Evolutionary conservation across 768 basidiomycete genomes (phyloP).

Genomic region (Boletus rubropictus): DNA sequence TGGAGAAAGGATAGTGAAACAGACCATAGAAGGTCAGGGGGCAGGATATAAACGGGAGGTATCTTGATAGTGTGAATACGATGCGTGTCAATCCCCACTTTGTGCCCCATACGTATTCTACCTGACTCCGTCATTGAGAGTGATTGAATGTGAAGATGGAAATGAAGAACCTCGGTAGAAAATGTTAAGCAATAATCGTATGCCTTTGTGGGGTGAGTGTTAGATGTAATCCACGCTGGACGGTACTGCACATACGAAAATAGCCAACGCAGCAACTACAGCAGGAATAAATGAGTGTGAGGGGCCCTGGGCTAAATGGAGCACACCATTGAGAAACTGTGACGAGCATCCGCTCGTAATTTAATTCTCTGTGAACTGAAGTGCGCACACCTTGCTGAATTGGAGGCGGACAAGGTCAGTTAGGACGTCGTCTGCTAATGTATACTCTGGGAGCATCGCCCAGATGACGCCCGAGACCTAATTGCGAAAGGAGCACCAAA

Average conservation of each 20-base stretch:
- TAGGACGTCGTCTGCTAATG: too few species aligned
- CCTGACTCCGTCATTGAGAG: conserved; percentile 13
- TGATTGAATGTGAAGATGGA: not conserved
- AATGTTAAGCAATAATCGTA: conserved; percentile 24
- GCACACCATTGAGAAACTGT: conserved; percentile 18
- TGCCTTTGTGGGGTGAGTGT: conserved; percentile 2
- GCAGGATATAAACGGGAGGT: conserved; percentile 20
- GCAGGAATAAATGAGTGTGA: not conserved
- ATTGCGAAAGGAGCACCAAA: too few species aligned
- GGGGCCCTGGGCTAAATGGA: not conserved
- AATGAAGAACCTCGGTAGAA: conserved; percentile 14
- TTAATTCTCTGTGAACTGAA: not conserved
- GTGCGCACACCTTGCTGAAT: conserved; percentile 16
- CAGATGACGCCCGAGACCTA: too few species aligned
- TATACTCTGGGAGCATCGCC: too few species aligned
- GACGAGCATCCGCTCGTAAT: not conserved
- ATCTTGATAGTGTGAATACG: conserved; percentile 25
- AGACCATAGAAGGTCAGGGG: conserved; percentile 14
- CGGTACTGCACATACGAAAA: conserved; percentile 8
- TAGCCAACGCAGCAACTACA: conserved; percentile 17
- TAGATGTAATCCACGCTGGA: not conserved
- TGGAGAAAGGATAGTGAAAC: not conserved
- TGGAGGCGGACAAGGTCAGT: not conserved
- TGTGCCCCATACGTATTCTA: conserved; percentile 20
- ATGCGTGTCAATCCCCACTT: conserved; percentile 19